phyloP scores from a whole-genome alignment of 108 stramenopile genomes.

The Stephanodiscus minutulus region DNA sequence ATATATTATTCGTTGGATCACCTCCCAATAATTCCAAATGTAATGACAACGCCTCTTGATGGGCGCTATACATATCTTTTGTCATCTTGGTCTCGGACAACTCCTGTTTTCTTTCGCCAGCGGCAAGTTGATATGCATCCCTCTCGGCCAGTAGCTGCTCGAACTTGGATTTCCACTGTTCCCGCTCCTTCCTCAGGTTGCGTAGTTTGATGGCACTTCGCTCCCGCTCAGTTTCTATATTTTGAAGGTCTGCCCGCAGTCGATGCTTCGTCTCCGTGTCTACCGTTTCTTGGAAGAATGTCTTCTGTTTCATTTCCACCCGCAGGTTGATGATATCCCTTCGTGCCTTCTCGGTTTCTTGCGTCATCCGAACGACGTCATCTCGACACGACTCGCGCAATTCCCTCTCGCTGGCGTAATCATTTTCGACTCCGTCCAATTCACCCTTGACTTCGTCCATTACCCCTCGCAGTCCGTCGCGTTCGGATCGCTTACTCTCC shows the following conservation, averaged over 20 bases:
- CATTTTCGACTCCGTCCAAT: slow-evolving; percentile 11
- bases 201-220: slow-evolving; percentile 13
- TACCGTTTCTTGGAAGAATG: slow-evolving; percentile 18
- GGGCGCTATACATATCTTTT: slow-evolving; percentile 22
- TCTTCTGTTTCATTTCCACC: slow-evolving; percentile 19
- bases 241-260: slow-evolving; percentile 22
- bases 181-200: slow-evolving; percentile 12
- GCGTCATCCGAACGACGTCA: slow-evolving; percentile 11
- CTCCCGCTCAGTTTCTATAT: slow-evolving; percentile 24
- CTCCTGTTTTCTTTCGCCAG: slow-evolving; percentile 3
- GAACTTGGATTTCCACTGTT: slow-evolving; percentile 5
- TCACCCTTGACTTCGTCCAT: not conserved
- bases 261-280: slow-evolving; percentile 27
- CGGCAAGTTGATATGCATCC: slow-evolving; percentile 6
- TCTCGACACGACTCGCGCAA: slow-evolving; percentile 11
- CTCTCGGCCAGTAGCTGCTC: slow-evolving; percentile 7
- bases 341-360: slow-evolving; percentile 9
- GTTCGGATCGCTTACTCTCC: not conserved
- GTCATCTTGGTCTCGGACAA: slow-evolving; percentile 22
- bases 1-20: not conserved
- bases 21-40: slow-evolving; percentile 12
- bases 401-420: slow-evolving; percentile 19
- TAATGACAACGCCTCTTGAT: slow-evolving; percentile 14
- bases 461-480: slow-evolving; percentile 4
- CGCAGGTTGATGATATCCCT: slow-evolving; percentile 7